These are phyloP conservation scores for Inonotus hispidus DNA, from an alignment of 1,284 basidiomycete genomes.

Conservation along the genomic window DNA sequence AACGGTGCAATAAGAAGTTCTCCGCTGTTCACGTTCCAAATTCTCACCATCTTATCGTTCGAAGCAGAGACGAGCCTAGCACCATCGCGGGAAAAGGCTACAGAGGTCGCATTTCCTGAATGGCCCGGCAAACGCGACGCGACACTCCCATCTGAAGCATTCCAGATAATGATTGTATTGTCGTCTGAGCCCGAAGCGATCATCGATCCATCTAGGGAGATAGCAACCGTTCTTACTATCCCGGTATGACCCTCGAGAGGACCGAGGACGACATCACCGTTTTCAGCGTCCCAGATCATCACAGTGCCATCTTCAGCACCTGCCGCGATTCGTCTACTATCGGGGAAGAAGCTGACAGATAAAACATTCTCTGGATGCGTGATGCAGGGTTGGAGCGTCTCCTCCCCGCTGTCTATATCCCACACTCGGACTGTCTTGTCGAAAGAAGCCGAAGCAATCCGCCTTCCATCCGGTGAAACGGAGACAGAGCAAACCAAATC, in stretches of 20 bases:
- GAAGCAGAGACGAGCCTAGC: neutral
- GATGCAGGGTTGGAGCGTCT: neutral
- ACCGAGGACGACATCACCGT: neutral
- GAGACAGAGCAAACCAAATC: constrained; percentile 9
- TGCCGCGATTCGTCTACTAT: constrained; percentile 15
- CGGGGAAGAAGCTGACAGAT: constrained; percentile 3
- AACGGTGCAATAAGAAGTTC: neutral
- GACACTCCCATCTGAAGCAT: neutral
- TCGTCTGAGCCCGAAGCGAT: constrained; percentile 22
- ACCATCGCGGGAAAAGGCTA: constrained; percentile 14
- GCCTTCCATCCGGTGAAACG: constrained; percentile 18
- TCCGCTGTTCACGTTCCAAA: constrained; percentile 15
- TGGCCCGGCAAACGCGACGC: neutral
- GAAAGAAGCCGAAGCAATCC: constrained; percentile 19
- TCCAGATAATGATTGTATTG: constrained; percentile 5
- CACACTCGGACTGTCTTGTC: constrained; percentile 18
- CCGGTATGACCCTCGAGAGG: constrained; percentile 11
- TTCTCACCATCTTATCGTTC: constrained; percentile 15
- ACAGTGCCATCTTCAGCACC: constrained; percentile 16
- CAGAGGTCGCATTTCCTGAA: constrained; percentile 18
- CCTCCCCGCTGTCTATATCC: constrained; percentile 5
- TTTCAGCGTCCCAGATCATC: constrained; percentile 16
- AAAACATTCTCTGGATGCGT: constrained; percentile 3
- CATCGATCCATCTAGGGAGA: constrained; percentile 6
- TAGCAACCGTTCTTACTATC: constrained; percentile 12